Percentiles rank a stretch among this genome's conserved stretches.
These are phyloP conservation scores for Fraxinus sp. DNA, from an alignment of 305 asterid species.

Conservation along the genomic window DNA sequence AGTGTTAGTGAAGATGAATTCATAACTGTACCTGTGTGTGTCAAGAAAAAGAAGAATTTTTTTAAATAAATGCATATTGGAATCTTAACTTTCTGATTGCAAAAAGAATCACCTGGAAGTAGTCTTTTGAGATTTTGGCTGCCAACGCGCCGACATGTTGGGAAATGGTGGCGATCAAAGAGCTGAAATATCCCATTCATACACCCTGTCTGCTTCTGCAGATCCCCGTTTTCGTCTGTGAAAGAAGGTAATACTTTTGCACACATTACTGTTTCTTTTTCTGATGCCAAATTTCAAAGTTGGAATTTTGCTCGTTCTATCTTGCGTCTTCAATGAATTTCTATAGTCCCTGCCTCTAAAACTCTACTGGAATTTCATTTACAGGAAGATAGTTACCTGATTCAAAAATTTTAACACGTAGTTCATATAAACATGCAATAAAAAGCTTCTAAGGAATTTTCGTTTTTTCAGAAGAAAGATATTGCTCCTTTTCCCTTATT, in stretches of 20 bases:
- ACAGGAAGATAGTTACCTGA: slow-evolving; percentile 28
- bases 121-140: slow-evolving; percentile 55
- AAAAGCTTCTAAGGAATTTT: slow-evolving; percentile 23
- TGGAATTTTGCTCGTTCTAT: slow-evolving; percentile 16
- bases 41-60: too few relatives aligned
- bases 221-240: slow-evolving; percentile 50
- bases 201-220: slow-evolving; percentile 88
- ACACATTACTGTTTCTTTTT: slow-evolving; percentile 42
- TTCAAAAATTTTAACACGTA: slow-evolving; percentile 28
- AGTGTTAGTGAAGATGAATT: not conserved
- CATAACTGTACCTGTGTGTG: not conserved
- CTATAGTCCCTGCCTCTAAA: not conserved
- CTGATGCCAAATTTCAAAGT: slow-evolving; percentile 14
- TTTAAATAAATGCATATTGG: not conserved
- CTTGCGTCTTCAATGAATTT: slow-evolving; percentile 22
- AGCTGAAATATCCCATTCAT: slow-evolving; percentile 88
- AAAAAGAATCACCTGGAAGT: slow-evolving; percentile 52
- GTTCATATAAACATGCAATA: slow-evolving; percentile 29
- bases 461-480: slow-evolving; percentile 22
- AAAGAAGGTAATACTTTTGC: slow-evolving; percentile 46
- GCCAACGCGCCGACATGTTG: slow-evolving; percentile 48
- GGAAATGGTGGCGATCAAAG: slow-evolving; percentile 73
- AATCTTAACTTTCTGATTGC: not conserved
- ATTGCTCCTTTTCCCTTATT: slow-evolving; percentile 26
- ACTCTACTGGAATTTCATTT: slow-evolving; percentile 7